Conservation (phyloP, 495 filamentous ascomycete species). For the Geopyxis carbonaria region DNA sequence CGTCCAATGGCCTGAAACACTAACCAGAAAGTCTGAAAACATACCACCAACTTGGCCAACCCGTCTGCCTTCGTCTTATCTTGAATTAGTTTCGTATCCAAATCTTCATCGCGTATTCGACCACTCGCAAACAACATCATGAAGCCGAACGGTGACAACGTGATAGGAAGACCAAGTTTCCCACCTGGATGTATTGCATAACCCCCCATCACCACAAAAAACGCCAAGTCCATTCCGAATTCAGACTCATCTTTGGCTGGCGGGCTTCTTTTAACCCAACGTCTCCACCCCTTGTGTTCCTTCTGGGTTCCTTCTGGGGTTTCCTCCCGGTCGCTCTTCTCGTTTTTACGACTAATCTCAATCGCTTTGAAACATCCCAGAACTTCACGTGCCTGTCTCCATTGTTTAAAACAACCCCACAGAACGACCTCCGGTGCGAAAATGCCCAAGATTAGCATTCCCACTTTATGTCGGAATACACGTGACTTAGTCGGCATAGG, state of each 20-base stretch:
- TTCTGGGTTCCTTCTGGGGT: too few relatives aligned
- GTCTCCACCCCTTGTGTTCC: too few relatives aligned
- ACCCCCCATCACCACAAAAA: constrained; percentile 3
- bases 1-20: constrained; percentile 22
- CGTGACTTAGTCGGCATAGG: background rate
- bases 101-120: background rate
- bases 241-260: too few relatives aligned
- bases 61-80: constrained; percentile 27
- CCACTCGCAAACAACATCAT: background rate
- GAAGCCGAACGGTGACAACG: background rate
- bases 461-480: background rate
- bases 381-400: background rate
- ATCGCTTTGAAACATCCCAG: too few relatives aligned
- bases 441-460: constrained; percentile 2
- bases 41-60: constrained; percentile 24
- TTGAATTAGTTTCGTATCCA: constrained; percentile 1
- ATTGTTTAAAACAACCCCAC: background rate
- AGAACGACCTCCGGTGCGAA: constrained; percentile 5
- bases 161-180: background rate
- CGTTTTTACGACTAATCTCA: background rate
- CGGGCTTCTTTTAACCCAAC: too few relatives aligned
- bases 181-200: background rate
- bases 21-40: constrained; percentile 27
- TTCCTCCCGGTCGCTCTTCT: too few relatives aligned
- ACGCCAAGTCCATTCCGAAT: background rate